phyloP scores from a whole-genome alignment of 2,329 filamentous ascomycete genomes.

The Colletotrichum lupini region DNA sequence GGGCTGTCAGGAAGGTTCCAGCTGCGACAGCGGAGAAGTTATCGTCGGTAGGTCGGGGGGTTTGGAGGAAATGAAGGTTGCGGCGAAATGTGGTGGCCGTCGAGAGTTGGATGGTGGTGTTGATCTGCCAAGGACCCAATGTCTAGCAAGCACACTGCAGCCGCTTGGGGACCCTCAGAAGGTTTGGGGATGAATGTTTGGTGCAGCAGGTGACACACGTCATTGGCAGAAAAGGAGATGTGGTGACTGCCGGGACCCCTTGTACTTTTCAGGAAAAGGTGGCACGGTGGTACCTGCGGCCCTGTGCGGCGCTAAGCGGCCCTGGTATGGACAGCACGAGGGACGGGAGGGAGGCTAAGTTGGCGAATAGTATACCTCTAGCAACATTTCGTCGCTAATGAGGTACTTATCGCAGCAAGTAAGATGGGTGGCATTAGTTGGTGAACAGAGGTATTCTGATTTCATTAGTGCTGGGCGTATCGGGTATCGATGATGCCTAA shows the following conservation, averaged over 20 bases:
- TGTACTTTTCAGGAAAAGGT: slow-evolving; percentile 33
- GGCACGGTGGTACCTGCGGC: slow-evolving; percentile 34
- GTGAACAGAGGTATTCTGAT: background rate
- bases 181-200: slow-evolving; percentile 35
- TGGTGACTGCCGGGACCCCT: slow-evolving; percentile 35
- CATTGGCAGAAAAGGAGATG: slow-evolving; percentile 37
- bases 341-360: background rate
- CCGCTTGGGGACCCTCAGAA: slow-evolving; percentile 35
- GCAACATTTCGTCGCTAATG: background rate
- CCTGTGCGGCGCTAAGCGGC: slow-evolving; percentile 34
- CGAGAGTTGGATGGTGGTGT: slow-evolving; percentile 22
- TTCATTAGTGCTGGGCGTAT: background rate
- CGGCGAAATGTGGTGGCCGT: slow-evolving; percentile 1
- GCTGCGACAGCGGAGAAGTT: background rate
- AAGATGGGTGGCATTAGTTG: background rate
- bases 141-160: slow-evolving; percentile 6
- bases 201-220: slow-evolving; percentile 36
- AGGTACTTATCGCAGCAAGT: background rate
- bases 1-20: background rate
- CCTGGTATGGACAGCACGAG: slow-evolving; percentile 12
- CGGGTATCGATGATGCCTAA: slow-evolving; percentile 36
- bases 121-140: slow-evolving; percentile 19
- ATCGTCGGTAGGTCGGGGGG: background rate
- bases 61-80: slow-evolving; percentile 1
- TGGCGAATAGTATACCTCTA: background rate